Evolutionary conservation across 768 basidiomycete genomes (phyloP), one percentile per base, ranked within the genome.

Genomic region (Macrolepiota albuminosa): DNA sequence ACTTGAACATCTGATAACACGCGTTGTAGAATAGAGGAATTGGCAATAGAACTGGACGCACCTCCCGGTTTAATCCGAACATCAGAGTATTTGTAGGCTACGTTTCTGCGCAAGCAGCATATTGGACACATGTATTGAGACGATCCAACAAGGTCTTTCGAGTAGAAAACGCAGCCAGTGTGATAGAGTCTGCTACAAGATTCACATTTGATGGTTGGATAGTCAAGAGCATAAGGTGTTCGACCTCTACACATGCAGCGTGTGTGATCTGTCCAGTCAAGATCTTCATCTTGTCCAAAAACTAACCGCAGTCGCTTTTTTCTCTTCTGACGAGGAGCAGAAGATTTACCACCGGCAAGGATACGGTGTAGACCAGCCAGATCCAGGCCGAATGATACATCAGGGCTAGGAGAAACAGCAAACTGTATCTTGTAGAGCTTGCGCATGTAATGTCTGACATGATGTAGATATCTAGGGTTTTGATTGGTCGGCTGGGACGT

Each of bases 371-470:
- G 72, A 9, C 89, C 88, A 42, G 91, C 89, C 24, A 93, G 81
- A 69, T 93, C 89, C 31, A 94, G 77, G 16, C 91, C 91, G 65
- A 86, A 93, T 2, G 90, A 91, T 2, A 89, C 82, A 51, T 91
- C 90, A 1, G 85, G 87, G 61, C 84, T 89, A 2, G 90, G 88
- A 0, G 89, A 89, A 10, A 94, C 87, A n/a, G 88, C 86, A 68
- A 94, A 93, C 72, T 93, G 91, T 55, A 94, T 89, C 75, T 86
- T 88, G 78, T 87, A 93, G 16, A 93, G 75, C 74, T 94, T 94
- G 64, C 91, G 87, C 90, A 94, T 92, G 70, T 88, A 93, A 70
- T 94, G 92, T 36, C 91, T 84, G 13, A 93, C 90, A 70, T 92
- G 91, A 16, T 87, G 82, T 43, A 93, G 86, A 66, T 87, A 88